Conservation (phyloP, 805 yeast genomes). For the Candida cerambycidarum region DNA sequence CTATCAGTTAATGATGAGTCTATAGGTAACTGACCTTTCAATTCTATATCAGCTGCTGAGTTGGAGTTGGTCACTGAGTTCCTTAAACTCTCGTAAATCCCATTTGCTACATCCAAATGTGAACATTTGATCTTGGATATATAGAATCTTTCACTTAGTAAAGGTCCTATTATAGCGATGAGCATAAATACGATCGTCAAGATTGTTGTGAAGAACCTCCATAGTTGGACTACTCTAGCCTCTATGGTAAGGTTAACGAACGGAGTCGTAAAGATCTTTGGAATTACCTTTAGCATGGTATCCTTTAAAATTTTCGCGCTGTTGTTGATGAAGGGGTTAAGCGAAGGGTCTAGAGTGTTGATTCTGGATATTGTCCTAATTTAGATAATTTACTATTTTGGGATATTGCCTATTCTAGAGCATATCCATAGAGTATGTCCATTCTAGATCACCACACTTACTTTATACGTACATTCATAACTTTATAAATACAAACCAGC, state of each 20-base stretch:
- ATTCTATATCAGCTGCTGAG: constrained; percentile 14
- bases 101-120: constrained; percentile 52
- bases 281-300: no score
- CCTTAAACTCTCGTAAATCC: constrained; percentile 48
- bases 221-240: constrained; percentile 24
- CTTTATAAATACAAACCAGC: no score
- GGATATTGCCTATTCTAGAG: no score
- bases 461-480: constrained; percentile 1
- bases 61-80: constrained; percentile 23
- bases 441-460: no score
- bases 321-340: no score
- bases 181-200: constrained; percentile 20
- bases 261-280: constrained; percentile 10
- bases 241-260: constrained; percentile 25
- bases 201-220: constrained; percentile 23
- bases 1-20: constrained; percentile 47
- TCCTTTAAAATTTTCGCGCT: constrained; percentile 6
- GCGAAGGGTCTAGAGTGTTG: no score
- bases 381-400: no score
- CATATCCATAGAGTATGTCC: no score
- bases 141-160: constrained; percentile 18
- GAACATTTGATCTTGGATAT: constrained; percentile 47
- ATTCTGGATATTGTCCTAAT: no score
- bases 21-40: constrained; percentile 19
- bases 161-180: constrained; percentile 27